These are phyloP conservation scores for Leptomonas seymouri DNA, from an alignment of 208 protist species.

Conservation along the genomic window DNA sequence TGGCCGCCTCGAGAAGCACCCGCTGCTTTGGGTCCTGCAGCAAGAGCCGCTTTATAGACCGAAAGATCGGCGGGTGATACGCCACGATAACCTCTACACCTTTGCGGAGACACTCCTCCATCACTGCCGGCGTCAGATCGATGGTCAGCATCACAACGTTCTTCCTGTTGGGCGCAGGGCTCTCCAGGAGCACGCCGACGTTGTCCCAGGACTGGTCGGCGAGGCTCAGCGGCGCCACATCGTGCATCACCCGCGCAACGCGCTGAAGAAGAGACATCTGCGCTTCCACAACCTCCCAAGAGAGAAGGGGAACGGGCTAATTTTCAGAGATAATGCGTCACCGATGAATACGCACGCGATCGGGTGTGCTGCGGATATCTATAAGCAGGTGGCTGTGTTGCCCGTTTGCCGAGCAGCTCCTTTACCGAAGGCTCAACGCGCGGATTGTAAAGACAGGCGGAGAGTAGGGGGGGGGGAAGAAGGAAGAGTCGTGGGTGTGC, in stretches of 20 bases:
- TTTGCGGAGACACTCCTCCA: conserved; percentile 83
- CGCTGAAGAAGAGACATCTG: conserved; percentile 50
- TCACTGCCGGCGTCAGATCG: conserved; percentile 89
- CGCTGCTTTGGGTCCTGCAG: conserved; percentile 70
- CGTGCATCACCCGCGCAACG: conserved; percentile 69
- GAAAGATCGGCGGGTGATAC: conserved; percentile 93
- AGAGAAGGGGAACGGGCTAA: not conserved
- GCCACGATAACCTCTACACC: conserved; percentile 82
- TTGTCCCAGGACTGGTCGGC: conserved; percentile 95
- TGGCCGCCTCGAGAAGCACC: conserved; percentile 67
- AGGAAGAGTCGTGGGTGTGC: no score
- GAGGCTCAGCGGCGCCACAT: conserved; percentile 84
- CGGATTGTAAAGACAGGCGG: no score
- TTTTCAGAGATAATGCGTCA: no score
- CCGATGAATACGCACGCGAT: no score
- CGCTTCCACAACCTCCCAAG: not conserved
- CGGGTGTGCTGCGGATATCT: no score
- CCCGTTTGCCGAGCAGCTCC: no score
- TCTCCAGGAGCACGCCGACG: conserved; percentile 93
- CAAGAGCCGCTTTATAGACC: conserved; percentile 80
- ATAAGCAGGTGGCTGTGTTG: no score
- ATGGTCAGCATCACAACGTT: conserved; percentile 86
- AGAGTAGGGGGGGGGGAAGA: no score
- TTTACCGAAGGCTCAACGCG: no score
- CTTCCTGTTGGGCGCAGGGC: conserved; percentile 47